Conservation (phyloP, 2,329 filamentous ascomycete genomes). For the Colletotrichum sp. region DNA sequence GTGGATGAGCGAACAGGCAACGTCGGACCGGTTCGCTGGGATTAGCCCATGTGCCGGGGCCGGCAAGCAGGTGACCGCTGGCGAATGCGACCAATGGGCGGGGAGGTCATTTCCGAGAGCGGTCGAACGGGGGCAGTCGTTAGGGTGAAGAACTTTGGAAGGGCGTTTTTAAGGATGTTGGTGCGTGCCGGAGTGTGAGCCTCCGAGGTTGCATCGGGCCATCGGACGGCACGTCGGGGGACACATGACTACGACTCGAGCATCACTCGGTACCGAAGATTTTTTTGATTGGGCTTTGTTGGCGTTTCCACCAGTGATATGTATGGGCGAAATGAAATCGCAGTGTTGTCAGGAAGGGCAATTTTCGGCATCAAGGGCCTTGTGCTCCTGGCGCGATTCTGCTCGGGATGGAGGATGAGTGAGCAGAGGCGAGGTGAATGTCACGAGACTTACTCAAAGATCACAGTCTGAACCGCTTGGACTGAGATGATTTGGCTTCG, state of each 20-base stretch:
- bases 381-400: not conserved
- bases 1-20: not conserved
- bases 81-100: not conserved
- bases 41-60: not conserved
- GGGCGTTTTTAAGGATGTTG: not conserved
- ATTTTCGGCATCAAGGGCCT: not conserved
- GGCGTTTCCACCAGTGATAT: constrained; percentile 4
- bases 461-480: not conserved
- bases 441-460: not conserved
- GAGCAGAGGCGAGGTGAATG: not conserved
- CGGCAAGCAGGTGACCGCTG: not conserved
- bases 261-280: not conserved
- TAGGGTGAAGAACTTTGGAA: not conserved
- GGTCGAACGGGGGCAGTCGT: not conserved
- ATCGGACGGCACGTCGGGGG: not conserved
- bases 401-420: not conserved
- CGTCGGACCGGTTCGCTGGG: constrained; percentile 9
- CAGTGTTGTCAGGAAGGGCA: not conserved
- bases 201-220: constrained; percentile 18
- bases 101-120: not conserved
- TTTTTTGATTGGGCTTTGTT: not conserved
- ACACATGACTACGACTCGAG: constrained; percentile 4
- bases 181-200: not conserved
- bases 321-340: not conserved
- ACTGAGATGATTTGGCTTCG: not conserved